A percentile compares a stretch with the other conserved stretches of the same genome.
Conservation (phyloP, 768 basidiomycete genomes). For the Podaxis mareebaensis region DNA sequence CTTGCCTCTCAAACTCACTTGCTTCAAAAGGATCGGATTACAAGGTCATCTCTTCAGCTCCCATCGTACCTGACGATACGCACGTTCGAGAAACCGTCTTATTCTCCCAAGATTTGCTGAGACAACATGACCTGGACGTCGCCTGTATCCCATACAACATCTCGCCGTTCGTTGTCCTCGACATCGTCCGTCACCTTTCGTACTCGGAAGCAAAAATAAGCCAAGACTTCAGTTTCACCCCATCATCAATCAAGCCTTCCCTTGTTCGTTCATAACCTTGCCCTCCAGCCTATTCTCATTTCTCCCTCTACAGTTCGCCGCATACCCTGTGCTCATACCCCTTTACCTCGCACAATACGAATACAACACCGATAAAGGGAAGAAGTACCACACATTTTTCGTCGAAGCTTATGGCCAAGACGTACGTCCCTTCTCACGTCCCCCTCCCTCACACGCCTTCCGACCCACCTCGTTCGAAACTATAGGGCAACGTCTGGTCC, state of each 20-base stretch:
- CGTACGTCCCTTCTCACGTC: conserved; percentile 12
- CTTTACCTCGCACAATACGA: conserved; percentile 60
- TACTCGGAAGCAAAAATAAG: conserved; percentile 34
- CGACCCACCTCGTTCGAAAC: neutral
- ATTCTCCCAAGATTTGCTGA: conserved; percentile 47
- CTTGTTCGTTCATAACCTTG: conserved; percentile 38
- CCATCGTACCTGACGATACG: conserved; percentile 33
- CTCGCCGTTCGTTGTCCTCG: conserved; percentile 52
- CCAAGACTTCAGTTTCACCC: conserved; percentile 41
- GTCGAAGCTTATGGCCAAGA: conserved; percentile 18
- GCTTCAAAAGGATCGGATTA: conserved; percentile 40
- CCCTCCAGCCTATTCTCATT: conserved; percentile 9
- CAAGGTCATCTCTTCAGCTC: conserved; percentile 45
- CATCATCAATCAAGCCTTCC: conserved; percentile 42
- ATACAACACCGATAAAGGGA: conserved; percentile 8
- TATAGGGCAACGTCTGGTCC: conserved; percentile 15
- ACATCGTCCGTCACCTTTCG: conserved; percentile 35
- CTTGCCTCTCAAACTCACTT: neutral
- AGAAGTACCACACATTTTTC: conserved; percentile 8
- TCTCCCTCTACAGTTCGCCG: conserved; percentile 43
- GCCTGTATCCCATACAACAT: conserved; percentile 58
- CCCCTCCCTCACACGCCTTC: neutral
- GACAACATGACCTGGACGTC: conserved; percentile 50
- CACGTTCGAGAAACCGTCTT: conserved; percentile 34
- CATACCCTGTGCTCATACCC: conserved; percentile 65